A percentile compares a stretch with the other conserved stretches of the same genome.
Evolutionary conservation across 352 stramenopile genomes (phyloP).

Genomic region (Pythium pectinolyticum): DNA sequence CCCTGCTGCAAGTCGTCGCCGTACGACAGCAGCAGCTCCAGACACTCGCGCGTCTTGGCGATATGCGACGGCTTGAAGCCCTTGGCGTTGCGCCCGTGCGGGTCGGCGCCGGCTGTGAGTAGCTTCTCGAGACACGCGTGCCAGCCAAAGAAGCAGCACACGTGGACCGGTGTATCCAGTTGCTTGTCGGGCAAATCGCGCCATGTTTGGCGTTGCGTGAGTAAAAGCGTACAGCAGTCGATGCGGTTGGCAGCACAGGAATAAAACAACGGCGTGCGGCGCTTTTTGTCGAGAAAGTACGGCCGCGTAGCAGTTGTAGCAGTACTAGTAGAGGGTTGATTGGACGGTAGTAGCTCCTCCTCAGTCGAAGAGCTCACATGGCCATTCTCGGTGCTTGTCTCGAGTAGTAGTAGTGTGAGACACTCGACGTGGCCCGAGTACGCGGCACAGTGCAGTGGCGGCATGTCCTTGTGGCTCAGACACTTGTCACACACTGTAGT

Average conservation of each 20-base stretch:
- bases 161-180: conserved; percentile 65
- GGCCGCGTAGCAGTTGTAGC: conserved; percentile 1
- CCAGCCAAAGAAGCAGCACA: conserved; percentile 73
- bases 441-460: conserved; percentile 50
- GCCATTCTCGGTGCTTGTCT: neutral
- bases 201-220: conserved; percentile 40
- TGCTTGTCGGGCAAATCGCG: conserved; percentile 56
- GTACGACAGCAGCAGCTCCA: conserved; percentile 52
- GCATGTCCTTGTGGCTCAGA: conserved; percentile 51
- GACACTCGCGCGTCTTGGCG: conserved; percentile 50
- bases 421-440: conserved; percentile 51
- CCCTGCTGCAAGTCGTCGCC: conserved; percentile 65
- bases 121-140: conserved; percentile 46
- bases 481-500: conserved; percentile 39
- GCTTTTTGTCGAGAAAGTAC: conserved; percentile 53
- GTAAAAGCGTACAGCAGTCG: conserved; percentile 48
- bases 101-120: conserved; percentile 52
- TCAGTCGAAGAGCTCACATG: no score
- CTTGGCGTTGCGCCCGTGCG: conserved; percentile 64
- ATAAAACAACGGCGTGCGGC: conserved; percentile 68
- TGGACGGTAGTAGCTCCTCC: conserved; percentile 1
- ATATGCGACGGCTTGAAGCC: conserved; percentile 71
- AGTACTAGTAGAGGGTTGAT: neutral
- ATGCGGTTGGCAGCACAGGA: conserved; percentile 50
- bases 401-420: conserved; percentile 33